phyloP scores from a whole-genome alignment of 371 early-diverging fungal genomes.

The Mucor velutinosus region DNA sequence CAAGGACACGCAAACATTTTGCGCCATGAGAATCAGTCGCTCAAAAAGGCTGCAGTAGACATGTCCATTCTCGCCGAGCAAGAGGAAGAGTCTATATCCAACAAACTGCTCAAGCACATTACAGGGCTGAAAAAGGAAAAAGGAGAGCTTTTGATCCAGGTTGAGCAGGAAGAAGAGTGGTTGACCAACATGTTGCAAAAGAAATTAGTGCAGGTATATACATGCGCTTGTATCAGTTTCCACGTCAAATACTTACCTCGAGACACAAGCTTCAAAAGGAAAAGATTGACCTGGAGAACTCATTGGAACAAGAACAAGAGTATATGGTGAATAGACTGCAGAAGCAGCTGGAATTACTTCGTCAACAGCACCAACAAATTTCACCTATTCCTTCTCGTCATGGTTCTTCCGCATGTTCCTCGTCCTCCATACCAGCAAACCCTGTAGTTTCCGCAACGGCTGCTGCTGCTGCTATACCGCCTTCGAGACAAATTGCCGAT shows the following conservation, averaged over 20 bases:
- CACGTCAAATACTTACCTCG: not conserved
- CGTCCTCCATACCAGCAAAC: not conserved
- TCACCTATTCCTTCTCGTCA: not conserved
- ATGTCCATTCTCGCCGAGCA: constrained; percentile 69
- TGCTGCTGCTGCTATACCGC: not conserved
- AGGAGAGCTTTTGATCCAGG: constrained; percentile 64
- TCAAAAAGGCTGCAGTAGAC: constrained; percentile 64
- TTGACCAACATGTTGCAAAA: constrained; percentile 76
- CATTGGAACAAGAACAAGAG: constrained; percentile 85
- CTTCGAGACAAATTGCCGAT: not conserved
- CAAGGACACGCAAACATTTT: constrained; percentile 70
- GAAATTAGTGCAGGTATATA: constrained; percentile 43
- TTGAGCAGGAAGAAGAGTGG: constrained; percentile 78
- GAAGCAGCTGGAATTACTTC: constrained; percentile 61
- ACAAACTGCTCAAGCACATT: constrained; percentile 66
- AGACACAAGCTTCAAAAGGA: constrained; percentile 68
- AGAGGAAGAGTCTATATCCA: constrained; percentile 75
- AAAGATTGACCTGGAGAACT: constrained; percentile 81
- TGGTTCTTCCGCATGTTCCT: not conserved
- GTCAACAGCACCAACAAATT: constrained; percentile 37
- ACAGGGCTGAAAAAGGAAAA: constrained; percentile 73
- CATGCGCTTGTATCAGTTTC: not conserved
- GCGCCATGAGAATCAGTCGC: constrained; percentile 65
- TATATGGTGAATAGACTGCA: constrained; percentile 75
- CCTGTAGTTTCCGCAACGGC: not conserved